These are phyloP conservation scores for Mortierella sp. DNA, from an alignment of 371 early-diverging fungal species.

Conservation along the genomic window DNA sequence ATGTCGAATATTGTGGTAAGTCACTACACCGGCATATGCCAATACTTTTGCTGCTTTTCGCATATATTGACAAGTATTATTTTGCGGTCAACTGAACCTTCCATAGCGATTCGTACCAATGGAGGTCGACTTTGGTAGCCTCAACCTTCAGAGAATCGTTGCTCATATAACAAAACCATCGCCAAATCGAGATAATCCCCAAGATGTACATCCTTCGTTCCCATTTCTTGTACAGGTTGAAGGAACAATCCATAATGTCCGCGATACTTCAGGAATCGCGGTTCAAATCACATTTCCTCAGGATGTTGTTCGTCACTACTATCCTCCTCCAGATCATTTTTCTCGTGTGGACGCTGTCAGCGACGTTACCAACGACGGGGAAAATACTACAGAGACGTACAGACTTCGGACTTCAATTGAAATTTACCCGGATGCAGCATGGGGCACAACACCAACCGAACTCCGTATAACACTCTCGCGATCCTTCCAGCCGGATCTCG, in stretches of 20 bases:
- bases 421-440: conserved; percentile 43
- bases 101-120: conserved; percentile 42
- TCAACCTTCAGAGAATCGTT: conserved; percentile 30
- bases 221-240: conserved; percentile 49
- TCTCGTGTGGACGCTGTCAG: conserved; percentile 16
- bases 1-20: conserved; percentile 44
- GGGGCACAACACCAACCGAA: conserved; percentile 37
- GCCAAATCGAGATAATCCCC: conserved; percentile 38
- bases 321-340: conserved; percentile 53
- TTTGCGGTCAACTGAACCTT: not conserved
- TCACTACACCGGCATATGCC: not conserved
- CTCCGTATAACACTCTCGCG: conserved; percentile 48
- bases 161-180: conserved; percentile 37
- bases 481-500: conserved; percentile 49
- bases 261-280: conserved; percentile 41
- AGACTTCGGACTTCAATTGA: conserved; percentile 52
- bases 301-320: conserved; percentile 42
- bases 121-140: conserved; percentile 28
- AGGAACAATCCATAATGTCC: conserved; percentile 33
- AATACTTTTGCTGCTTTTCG: not conserved
- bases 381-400: conserved; percentile 6
- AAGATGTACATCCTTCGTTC: conserved; percentile 50
- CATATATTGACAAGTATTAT: not conserved
- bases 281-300: conserved; percentile 48
- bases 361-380: not conserved